Evolutionary conservation across 495 filamentous ascomycete genomes (phyloP), one percentile per base, ranked within the genome.

Genomic region (Penicillium macrosclerotiorum): DNA sequence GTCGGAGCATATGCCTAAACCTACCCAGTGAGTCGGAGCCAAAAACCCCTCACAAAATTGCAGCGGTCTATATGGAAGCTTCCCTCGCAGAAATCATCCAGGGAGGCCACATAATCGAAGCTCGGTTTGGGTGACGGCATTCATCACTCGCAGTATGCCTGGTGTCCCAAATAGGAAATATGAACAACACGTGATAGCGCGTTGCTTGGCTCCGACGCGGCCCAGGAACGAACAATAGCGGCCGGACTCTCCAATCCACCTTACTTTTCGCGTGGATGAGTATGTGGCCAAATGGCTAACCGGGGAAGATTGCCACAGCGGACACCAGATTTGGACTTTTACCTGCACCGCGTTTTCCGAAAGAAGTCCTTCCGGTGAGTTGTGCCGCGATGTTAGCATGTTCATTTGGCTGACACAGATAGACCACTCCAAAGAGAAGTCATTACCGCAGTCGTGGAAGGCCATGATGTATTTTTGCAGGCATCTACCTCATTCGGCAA

Each of bases 401-500:
- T 13, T 25, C 12, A 27, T 25, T 43, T 39, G 22, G 37, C 53
- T 59, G 47, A 67, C n/a, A 16, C 8, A 12, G 11, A 56, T 50
- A 90, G 91, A 54, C 90, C 90, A 14, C 73, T 86, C 4, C 92
- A 97, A 57, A 77, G 88, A 44, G 89, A 97, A 43, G 90, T 96
- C 32, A 94, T 97, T 30, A 64, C 69, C 18, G 85, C 89, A 20
- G 84, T 87, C 3, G 74, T 96, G 13, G 82, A 87, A 36, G 86
- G 88, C 13, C 73, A 92, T 33, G 92, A 97, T 85, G 85, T 97
- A 19, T 96, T 95, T 59, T 77, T 97, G 1, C 92, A 96, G 64
- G 92, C 92, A 25, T 91, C 90, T n/a, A 97, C 92, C 3, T 93
- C 89, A 1, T 95, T 95, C 59, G 92, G 92, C 11, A 97, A 97